phyloP scores from a whole-genome alignment of 768 basidiomycete species.

The Guyanaporus albipodus region DNA sequence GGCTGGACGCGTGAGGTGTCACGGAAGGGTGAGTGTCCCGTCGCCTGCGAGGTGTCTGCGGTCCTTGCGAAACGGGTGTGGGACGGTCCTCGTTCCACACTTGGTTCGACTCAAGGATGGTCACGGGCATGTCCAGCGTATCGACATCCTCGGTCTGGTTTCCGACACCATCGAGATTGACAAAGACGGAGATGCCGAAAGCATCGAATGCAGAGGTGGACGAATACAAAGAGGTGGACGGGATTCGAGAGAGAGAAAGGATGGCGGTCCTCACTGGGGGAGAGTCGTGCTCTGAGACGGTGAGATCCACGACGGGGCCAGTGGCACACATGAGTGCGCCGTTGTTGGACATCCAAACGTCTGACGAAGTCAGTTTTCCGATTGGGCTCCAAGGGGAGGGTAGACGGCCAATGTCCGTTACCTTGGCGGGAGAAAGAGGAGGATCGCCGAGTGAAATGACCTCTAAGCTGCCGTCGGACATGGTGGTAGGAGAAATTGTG shows the following conservation, averaged over 20 bases:
- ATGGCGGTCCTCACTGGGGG: neutral
- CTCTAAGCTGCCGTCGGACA: conserved; percentile 23
- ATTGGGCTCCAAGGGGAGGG: conserved; percentile 31
- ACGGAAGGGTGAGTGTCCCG: conserved; percentile 14
- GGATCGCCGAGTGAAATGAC: conserved; percentile 21
- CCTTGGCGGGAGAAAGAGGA: conserved; percentile 8
- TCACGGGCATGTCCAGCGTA: neutral
- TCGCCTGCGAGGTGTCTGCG: conserved; percentile 8
- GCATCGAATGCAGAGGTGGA: conserved; percentile 16
- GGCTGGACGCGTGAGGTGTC: neutral
- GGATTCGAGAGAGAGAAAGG: conserved; percentile 2
- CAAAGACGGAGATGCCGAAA: conserved; percentile 16
- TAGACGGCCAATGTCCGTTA: conserved; percentile 9
- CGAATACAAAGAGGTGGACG: conserved; percentile 9
- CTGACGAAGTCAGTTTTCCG: conserved; percentile 1
- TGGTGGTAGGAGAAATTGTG: conserved; percentile 19
- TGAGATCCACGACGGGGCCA: conserved; percentile 10
- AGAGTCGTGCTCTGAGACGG: neutral
- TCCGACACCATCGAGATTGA: conserved; percentile 5
- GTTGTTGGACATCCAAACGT: conserved; percentile 26
- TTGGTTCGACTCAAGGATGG: neutral
- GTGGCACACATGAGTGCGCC: conserved; percentile 15
- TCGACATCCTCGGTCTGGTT: neutral
- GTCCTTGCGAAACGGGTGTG: neutral
- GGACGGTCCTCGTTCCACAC: conserved; percentile 4